Base-by-base conservation (phyloP, 2,329 filamentous ascomycete genomes). In the Colletotrichum camelliae region DNA sequence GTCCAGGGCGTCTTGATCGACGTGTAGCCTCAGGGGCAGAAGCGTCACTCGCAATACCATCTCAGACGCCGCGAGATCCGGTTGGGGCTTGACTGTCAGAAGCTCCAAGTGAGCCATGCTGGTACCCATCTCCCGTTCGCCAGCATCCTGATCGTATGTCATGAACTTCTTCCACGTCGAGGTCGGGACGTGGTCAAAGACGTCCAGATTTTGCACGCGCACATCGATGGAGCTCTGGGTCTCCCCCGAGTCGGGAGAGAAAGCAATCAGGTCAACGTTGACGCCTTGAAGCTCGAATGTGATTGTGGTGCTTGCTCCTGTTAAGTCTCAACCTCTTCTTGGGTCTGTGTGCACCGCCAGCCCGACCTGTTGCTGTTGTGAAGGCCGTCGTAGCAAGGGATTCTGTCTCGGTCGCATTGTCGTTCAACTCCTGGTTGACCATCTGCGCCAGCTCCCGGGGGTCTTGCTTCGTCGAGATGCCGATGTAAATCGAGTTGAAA, bases 121-220 rank as follows among this genome's bases (percentile, higher is more conserved):
- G 16, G 94, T 94, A 21, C 93, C 94, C 84, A 95, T 94, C 85
- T 98, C 95, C 65, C 96, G 92, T 81, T 95, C 93, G n/a, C 94
- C 95, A 13, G 93, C 93, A 81, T 97, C 95, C 75, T 94, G 92
- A 86, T 98, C 94, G 80, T 98, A 98, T 0, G 96, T 98, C 16
- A 95, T 93, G 85, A 99, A 99, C 83, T 98, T 99, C 84, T 95
- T 97, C 97, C 97, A 99, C 0, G 96, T 98, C 5, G 97, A 99
- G 0, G 95, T 96, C 2, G 96, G 95, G 4, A 99, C 91, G 81
- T 98, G 95, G 83, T 99, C 97, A 77, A 97, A 98, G 18, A 99
- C 93, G 79, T 98, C 96, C 15, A 99, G 88, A 74, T 97, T 94
- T 52, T 92, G 90, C 13, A 99, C 89, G 10, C 95, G 92, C 39